These are phyloP conservation scores for Phoma sp. DNA, from an alignment of 2,329 filamentous ascomycete species.

Conservation along the genomic window DNA sequence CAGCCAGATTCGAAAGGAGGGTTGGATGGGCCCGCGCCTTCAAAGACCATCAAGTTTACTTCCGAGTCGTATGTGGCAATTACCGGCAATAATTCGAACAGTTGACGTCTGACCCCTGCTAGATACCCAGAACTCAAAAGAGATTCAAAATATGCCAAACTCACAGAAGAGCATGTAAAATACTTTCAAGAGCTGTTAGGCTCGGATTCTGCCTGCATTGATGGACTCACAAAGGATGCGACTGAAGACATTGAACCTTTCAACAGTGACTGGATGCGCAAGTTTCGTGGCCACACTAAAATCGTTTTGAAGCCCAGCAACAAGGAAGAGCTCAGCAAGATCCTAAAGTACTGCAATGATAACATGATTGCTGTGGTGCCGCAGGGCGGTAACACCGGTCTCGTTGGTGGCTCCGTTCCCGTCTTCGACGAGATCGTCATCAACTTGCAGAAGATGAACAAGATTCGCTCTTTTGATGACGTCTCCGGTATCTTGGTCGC, in stretches of 20 bases:
- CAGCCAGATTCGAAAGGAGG: slow-evolving; percentile 46
- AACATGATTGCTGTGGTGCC: slow-evolving; percentile 91
- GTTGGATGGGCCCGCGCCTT: slow-evolving; percentile 43
- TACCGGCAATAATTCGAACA: not conserved
- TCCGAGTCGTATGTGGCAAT: slow-evolving; percentile 67
- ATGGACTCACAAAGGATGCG: slow-evolving; percentile 77
- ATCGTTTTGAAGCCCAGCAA: slow-evolving; percentile 85
- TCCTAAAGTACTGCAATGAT: slow-evolving; percentile 94
- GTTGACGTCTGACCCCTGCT: slow-evolving; percentile 13
- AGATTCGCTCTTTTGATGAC: slow-evolving; percentile 89
- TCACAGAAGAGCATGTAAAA: slow-evolving; percentile 80
- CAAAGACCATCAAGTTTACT: slow-evolving; percentile 72
- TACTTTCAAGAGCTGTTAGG: slow-evolving; percentile 85
- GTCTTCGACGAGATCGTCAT: slow-evolving; percentile 99
- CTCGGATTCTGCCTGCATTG: slow-evolving; percentile 78
- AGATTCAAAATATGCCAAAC: slow-evolving; percentile 72
- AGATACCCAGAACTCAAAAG: slow-evolving; percentile 81
- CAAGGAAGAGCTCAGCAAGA: slow-evolving; percentile 87
- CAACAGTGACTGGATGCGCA: slow-evolving; percentile 99
- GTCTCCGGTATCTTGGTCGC: slow-evolving; percentile 88
- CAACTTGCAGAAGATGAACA: slow-evolving; percentile 88
- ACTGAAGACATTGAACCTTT: slow-evolving; percentile 85
- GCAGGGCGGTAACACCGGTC: slow-evolving; percentile 94
- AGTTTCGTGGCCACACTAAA: slow-evolving; percentile 89
- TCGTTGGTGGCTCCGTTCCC: slow-evolving; percentile 93